phyloP scores from a whole-genome alignment of 805 yeast genomes.

The Saccharomycopsis schoenii region DNA sequence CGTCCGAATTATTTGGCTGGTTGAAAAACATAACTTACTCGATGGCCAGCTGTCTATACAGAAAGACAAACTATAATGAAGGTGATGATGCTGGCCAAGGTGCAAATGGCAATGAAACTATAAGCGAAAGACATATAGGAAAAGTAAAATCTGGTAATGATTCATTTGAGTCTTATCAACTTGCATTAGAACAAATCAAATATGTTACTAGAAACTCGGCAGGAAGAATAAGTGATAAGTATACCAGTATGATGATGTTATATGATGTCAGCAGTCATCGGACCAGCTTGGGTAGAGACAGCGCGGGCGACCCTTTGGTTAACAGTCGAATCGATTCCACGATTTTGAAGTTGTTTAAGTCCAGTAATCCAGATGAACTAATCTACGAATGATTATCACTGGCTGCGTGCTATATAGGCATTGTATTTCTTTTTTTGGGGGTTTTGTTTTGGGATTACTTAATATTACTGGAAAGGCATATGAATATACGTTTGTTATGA shows the following conservation, averaged over 20 bases:
- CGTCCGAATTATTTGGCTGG: slow-evolving; percentile 12
- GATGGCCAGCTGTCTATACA: slow-evolving; percentile 4
- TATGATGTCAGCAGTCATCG: not conserved
- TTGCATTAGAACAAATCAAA: slow-evolving; percentile 15
- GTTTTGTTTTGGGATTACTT: not conserved
- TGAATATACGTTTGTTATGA: too few species aligned
- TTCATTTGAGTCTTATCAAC: not conserved
- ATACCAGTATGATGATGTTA: slow-evolving; percentile 3
- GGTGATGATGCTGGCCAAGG: not conserved
- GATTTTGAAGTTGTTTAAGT: slow-evolving; percentile 7
- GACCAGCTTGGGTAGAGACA: slow-evolving; percentile 4
- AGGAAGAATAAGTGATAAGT: slow-evolving; percentile 9
- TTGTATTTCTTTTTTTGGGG: not conserved
- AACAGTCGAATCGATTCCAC: slow-evolving; percentile 6
- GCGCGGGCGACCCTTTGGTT: slow-evolving; percentile 6
- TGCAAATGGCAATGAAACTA: not conserved
- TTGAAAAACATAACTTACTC: slow-evolving; percentile 10
- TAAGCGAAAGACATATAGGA: slow-evolving; percentile 1
- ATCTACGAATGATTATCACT: not conserved
- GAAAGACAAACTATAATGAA: not conserved
- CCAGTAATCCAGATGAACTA: slow-evolving; percentile 15
- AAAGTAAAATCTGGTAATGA: slow-evolving; percentile 9
- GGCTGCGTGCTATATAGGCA: not conserved
- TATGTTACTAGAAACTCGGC: slow-evolving; percentile 7
- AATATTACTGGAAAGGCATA: too few species aligned